Base-by-base conservation (phyloP, 768 basidiomycete species). In the Tricholomella constricta region DNA sequence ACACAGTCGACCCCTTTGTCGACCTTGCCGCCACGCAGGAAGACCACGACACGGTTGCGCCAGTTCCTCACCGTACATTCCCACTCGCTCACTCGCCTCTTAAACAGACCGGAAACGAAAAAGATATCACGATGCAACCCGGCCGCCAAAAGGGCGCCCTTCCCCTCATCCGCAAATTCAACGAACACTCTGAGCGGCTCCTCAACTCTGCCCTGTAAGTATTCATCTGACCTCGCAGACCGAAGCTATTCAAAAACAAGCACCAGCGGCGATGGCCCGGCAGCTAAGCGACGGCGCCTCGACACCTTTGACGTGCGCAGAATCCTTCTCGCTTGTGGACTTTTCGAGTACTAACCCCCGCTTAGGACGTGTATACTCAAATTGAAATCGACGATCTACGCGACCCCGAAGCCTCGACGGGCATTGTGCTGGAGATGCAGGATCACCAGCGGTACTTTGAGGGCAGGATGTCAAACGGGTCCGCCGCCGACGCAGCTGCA, bases 131-230 rank as follows among this genome's bases (percentile, higher is more conserved):
- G 1, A 99, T 98, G 97, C 92, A 92, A 66, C 85, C 96, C 12
- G 97, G 97, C 14, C 82, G 88, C 62, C 90, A 97, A 67, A 80
- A 85, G 45, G 88, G 86, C 31, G 89, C 91, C 11, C 71, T 99
- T 20, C 97, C 97, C 0, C 78, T 98, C 42, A 98, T 99, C 58
- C 81, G 96, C 44, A 91, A 95, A 66, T 98, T 99, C 72, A 99
- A 98, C 63, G 94, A 98, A 64, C 97, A 99, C 68, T 97, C 94
- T 0, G 93, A 96, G 60, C 75, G 94, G 59, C 74, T 98, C 9
- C 73, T 98, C 12, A 87, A 89, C 52, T 85, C 91, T 37, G 87
- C 89, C 4, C 62, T 92, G 90, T 89, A 63, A 60, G 68, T 59
- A 15, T 41, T 36, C 10, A 23, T 20, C 26, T 20, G 25, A 29